Base-by-base conservation (phyloP, 352 stramenopile genomes). In the Phytophthora pseudosyringae region DNA sequence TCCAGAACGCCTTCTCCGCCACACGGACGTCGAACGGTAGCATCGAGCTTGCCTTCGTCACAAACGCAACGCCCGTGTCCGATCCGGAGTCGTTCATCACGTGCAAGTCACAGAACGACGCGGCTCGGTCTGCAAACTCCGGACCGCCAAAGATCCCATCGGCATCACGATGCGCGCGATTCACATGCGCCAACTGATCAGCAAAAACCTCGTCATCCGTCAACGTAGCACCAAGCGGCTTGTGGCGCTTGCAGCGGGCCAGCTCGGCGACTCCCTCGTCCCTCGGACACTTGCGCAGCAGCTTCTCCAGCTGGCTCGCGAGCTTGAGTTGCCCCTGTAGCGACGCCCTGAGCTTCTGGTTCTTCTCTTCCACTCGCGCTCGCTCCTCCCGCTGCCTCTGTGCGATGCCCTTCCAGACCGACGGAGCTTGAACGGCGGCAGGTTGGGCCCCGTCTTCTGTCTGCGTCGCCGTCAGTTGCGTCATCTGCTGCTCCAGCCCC, bases 291-390 rank as follows among this genome's bases (percentile, higher is more conserved):
- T 78, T 78, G 26, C 35, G 44, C 2, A 78, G 52, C 43, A 75
- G 49, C 43, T 50, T 21, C 36, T 84, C 66, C 48, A 86, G 58
- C 12, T 68, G 76, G 3, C 21, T 56, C 7, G 67, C 64, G 5
- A 86, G 46, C 31, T 71, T 64, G 13, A 81, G 50, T 41, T 84
- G 75, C 1, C 59, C 66, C 29, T 82, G 54, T 5, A 86, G 41
- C 15, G 53, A 63, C 13, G 32, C 32, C 3, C 58, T 59, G 10
- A 86, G 69, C 47, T 69, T 63, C 15, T 53, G 41, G 40, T 83
- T 83, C 55, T 80, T 71, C 15, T 72, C 49, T 15, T 86, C 69
- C 3, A 56, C 62, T 15, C 58, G 49, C 3, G n/a, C 4, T 32
- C 56, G 53, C 25, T 75, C 77, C 13, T 69, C 59, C 3, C 58